Conservation (phyloP, 495 filamentous ascomycete genomes). For the Cladorrhinum samala region DNA sequence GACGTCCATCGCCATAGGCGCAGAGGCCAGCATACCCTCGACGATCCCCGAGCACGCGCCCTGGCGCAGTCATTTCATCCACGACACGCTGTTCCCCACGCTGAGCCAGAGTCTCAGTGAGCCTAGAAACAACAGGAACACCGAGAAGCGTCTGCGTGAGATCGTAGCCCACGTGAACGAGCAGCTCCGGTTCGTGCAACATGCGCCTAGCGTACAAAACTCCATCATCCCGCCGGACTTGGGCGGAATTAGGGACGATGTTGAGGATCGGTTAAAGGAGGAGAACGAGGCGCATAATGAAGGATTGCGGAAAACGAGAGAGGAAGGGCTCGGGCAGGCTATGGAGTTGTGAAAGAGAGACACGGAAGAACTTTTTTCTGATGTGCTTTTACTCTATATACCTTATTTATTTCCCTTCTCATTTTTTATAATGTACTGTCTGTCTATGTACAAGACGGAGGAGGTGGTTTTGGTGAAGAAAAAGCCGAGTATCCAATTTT, state of each 20-base stretch:
- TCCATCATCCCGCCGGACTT: slow-evolving; percentile 74
- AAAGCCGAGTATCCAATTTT: too few relatives aligned
- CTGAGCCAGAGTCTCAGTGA: slow-evolving; percentile 59
- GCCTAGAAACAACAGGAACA: slow-evolving; percentile 68
- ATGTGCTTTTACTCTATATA: too few relatives aligned
- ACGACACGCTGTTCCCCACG: slow-evolving; percentile 73
- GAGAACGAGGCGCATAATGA: slow-evolving; percentile 58
- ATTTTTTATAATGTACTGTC: too few relatives aligned
- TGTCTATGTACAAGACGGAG: too few relatives aligned
- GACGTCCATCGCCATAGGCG: slow-evolving; percentile 81
- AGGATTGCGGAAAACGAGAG: slow-evolving; percentile 32
- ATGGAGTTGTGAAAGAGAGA: slow-evolving; percentile 41
- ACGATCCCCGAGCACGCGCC: slow-evolving; percentile 66
- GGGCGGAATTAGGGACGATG: slow-evolving; percentile 64
- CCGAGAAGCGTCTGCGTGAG: slow-evolving; percentile 63
- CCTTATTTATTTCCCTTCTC: too few relatives aligned
- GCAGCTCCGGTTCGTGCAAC: slow-evolving; percentile 77
- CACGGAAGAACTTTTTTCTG: slow-evolving; percentile 1
- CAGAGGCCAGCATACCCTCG: slow-evolving; percentile 61
- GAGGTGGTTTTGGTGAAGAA: too few relatives aligned
- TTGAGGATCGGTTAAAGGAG: slow-evolving; percentile 71
- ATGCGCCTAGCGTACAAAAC: slow-evolving; percentile 83
- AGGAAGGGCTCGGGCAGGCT: slow-evolving; percentile 36
- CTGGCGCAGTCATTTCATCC: slow-evolving; percentile 77
- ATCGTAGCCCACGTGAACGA: slow-evolving; percentile 71